These are phyloP conservation scores for Claviceps pazoutovae DNA, from an alignment of 2,329 filamentous ascomycete species.

Conservation along the genomic window DNA sequence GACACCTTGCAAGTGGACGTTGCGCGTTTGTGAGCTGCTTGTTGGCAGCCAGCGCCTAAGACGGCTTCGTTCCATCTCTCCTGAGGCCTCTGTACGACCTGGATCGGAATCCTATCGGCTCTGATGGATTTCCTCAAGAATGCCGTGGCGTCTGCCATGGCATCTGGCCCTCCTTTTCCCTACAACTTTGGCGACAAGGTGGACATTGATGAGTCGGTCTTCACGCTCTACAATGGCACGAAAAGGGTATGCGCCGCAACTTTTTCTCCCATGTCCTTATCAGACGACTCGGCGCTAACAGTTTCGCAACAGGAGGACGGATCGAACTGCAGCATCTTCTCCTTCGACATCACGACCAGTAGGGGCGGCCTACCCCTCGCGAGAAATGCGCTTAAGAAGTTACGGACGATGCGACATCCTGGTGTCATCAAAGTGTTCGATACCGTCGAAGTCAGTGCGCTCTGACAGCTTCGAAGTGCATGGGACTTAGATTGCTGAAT, in stretches of 20 bases:
- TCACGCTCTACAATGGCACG: slow-evolving; percentile 90
- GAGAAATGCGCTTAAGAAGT: slow-evolving; percentile 85
- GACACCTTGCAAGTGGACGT: no score
- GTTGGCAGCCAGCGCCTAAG: neutral
- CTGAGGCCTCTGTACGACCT: neutral
- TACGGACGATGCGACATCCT: slow-evolving; percentile 83
- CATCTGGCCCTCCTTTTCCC: slow-evolving; percentile 83
- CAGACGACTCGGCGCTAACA: neutral
- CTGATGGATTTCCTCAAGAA: slow-evolving; percentile 96
- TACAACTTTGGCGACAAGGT: slow-evolving; percentile 89
- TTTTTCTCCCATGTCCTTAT: neutral
- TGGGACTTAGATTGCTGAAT: slow-evolving; percentile 11
- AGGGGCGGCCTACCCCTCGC: slow-evolving; percentile 72
- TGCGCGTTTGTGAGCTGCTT: neutral
- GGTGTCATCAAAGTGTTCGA: slow-evolving; percentile 90
- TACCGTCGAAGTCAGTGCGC: slow-evolving; percentile 61
- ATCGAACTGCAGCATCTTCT: slow-evolving; percentile 90
- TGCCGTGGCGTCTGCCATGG: slow-evolving; percentile 90
- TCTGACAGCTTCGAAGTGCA: neutral
- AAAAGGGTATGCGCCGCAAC: slow-evolving; percentile 46
- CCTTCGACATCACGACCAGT: slow-evolving; percentile 77
- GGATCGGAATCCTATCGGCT: neutral
- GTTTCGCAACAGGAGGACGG: slow-evolving; percentile 59
- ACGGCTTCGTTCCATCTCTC: neutral
- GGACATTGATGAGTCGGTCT: slow-evolving; percentile 85